A percentile compares a stretch with the other conserved stretches of the same genome.
phyloP scores from a whole-genome alignment of 2,329 filamentous ascomycete species.

The Didymella lethalis region DNA sequence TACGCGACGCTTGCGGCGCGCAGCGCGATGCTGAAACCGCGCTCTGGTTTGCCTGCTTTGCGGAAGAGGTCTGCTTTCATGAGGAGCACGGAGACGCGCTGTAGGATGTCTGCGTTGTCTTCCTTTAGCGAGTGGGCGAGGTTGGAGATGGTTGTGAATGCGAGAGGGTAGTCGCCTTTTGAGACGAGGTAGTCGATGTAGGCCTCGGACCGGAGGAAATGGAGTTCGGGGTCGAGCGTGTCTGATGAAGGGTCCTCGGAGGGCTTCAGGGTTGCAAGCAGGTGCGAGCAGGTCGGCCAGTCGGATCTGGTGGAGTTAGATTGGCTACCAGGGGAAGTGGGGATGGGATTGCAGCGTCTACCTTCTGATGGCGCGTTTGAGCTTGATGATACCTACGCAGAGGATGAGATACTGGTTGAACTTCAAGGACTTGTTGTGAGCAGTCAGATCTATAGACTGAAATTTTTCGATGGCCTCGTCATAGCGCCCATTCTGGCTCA shows the following conservation, averaged over 20 bases:
- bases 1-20: conserved; percentile 78
- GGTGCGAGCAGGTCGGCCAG: conserved; percentile 62
- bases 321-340: not conserved
- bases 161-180: conserved; percentile 60
- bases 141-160: conserved; percentile 63
- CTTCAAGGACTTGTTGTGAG: conserved; percentile 77
- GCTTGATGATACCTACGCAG: conserved; percentile 70
- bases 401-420: conserved; percentile 76
- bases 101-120: conserved; percentile 68
- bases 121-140: conserved; percentile 61
- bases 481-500: conserved; percentile 73
- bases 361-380: conserved; percentile 68
- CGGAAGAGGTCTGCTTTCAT: conserved; percentile 76
- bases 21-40: conserved; percentile 78
- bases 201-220: conserved; percentile 65
- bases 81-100: conserved; percentile 75
- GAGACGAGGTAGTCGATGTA: conserved; percentile 67
- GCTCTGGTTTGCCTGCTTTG: conserved; percentile 71
- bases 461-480: conserved; percentile 70
- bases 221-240: conserved; percentile 64
- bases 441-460: conserved; percentile 66
- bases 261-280: conserved; percentile 65
- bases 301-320: conserved; percentile 57
- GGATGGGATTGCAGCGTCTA: conserved; percentile 27
- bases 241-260: conserved; percentile 48